A percentile compares a stretch with the other conserved stretches of the same genome.
phyloP scores from a whole-genome alignment of 169 alveolate species.

The Plasmodium coatneyi region DNA sequence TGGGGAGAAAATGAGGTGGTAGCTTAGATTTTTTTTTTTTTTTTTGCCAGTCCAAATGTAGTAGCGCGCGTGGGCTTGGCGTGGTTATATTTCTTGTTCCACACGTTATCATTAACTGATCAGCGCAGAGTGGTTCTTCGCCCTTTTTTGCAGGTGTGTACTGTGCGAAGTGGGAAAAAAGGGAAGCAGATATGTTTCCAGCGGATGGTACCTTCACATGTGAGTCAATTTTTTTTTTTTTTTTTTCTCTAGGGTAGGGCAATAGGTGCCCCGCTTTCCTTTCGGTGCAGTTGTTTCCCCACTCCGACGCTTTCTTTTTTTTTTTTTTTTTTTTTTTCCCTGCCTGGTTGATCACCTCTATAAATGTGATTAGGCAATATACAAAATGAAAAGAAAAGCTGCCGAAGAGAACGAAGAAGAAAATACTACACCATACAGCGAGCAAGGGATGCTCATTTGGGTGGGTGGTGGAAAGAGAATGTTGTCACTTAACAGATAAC shows the following conservation, averaged over 20 bases:
- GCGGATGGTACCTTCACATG: background rate
- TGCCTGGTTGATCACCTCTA: background rate
- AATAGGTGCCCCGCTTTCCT: background rate
- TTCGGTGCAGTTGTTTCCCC: background rate
- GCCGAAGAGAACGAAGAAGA: background rate
- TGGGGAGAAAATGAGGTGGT: background rate
- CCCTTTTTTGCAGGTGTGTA: background rate
- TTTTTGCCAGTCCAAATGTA: background rate
- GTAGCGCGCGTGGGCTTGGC: background rate
- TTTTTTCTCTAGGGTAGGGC: background rate
- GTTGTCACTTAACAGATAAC: background rate
- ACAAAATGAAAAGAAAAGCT: background rate
- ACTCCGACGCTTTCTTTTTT: too few relatives aligned
- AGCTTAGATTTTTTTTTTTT: background rate
- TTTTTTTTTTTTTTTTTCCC: background rate
- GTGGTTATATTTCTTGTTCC: background rate
- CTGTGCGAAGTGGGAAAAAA: background rate
- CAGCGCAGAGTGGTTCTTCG: background rate
- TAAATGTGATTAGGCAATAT: too few relatives aligned
- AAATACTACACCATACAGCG: background rate
- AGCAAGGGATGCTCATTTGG: background rate
- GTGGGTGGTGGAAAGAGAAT: background rate
- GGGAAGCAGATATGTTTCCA: background rate
- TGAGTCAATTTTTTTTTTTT: background rate
- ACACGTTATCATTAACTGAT: background rate